Base-by-base conservation (phyloP, 805 yeast species). In the Yarrowia sp. region DNA sequence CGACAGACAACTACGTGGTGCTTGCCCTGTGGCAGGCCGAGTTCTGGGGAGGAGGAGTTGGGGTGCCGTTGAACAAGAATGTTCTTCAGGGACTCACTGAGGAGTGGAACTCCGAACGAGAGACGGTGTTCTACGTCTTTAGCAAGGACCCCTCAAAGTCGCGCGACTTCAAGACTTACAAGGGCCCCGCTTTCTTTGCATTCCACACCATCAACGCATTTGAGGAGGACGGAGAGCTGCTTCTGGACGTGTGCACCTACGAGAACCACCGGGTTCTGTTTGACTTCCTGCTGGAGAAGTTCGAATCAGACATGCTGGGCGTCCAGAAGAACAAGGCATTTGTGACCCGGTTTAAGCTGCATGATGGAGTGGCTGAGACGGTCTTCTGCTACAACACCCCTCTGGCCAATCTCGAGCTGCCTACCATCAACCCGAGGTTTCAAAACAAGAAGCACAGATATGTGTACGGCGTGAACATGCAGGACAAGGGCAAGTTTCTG, bases 11-110 rank as follows among this genome's bases (percentile, higher is more conserved):
- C 6, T 16, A 51, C 18, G 32, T 51, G 12, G 25, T 51, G 6
- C 12, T 51, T 10, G 58, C 42, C 35, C 58, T 51, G n/a, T 51
- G 58, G 58, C 58, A 51, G 19, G 58, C 58, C 4, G 58, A 51
- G 32, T 51, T 33, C 33, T 51, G 58, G 58, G 58, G 33, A 22
- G 42, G 42, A 18, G 58, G 58, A n/a, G 24, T 51, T 12, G 32
- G 58, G 0, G 42, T 51, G 10, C 22, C 41, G 2, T 6, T 51
- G 31, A 33, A 24, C 42, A 51, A 51, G 16, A 51, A 51, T 9
- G 42, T 51, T 10, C 33, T 51, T 2, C n/a, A 24, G 7, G 58
- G 58, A 2, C 5, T 51, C 2, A 24, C 18, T 0, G 22, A 51
- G 16, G 42, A 51, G 16, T 51, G 58, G 58, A 4, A 33, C 14